These are phyloP conservation scores for Fusarium setosum DNA, from an alignment of 2,329 filamentous ascomycete genomes.

Conservation along the genomic window DNA sequence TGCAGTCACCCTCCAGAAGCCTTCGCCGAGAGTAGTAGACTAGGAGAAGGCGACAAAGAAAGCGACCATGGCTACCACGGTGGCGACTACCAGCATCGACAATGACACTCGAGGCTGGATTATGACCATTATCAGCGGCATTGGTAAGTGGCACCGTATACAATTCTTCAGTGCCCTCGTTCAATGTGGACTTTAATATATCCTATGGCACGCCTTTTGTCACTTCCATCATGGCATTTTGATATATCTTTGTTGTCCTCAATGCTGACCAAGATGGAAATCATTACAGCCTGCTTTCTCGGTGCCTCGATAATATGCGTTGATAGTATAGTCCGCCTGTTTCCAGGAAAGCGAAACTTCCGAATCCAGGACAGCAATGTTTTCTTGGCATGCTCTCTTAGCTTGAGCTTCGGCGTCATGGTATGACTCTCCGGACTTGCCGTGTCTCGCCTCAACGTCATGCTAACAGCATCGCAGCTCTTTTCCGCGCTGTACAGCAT, in stretches of 20 bases:
- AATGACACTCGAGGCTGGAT: constrained; percentile 96
- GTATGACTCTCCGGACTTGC: constrained; percentile 58
- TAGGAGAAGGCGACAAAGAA: constrained; percentile 13
- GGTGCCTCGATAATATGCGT: constrained; percentile 89
- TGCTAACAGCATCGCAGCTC: constrained; percentile 65
- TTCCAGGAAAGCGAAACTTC: constrained; percentile 82
- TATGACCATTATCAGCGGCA: constrained; percentile 85
- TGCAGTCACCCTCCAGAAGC: neutral
- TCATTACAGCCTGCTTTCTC: constrained; percentile 67
- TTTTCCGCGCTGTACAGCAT: constrained; percentile 95
- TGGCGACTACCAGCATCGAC: constrained; percentile 57
- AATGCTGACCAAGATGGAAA: constrained; percentile 13
- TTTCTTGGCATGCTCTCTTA: constrained; percentile 89
- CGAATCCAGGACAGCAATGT: constrained; percentile 88
- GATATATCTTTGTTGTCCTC: neutral
- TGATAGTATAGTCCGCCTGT: constrained; percentile 78
- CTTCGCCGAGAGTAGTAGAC: neutral
- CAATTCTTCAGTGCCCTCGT: neutral
- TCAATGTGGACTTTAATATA: neutral
- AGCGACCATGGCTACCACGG: constrained; percentile 50
- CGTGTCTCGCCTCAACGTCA: neutral
- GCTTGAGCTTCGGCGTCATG: constrained; percentile 96
- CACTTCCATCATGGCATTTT: neutral
- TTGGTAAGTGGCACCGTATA: constrained; percentile 59
- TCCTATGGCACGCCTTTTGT: neutral